Percentiles rank a stretch among this genome's conserved stretches.
Conservation (phyloP, 192 early-diverging fungal genomes). For the Backusella mclennaniae region DNA sequence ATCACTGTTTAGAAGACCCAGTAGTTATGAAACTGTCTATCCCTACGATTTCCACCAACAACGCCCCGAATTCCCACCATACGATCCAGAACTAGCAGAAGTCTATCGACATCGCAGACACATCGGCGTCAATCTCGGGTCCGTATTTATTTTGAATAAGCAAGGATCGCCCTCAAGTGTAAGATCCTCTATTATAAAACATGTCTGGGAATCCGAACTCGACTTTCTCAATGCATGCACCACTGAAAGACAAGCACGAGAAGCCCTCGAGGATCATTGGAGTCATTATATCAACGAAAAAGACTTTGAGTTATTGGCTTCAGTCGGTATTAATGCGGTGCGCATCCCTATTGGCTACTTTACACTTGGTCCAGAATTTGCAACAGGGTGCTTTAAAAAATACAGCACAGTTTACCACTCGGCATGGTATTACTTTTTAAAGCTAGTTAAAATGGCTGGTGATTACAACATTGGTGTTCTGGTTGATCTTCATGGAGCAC, state of each 20-base stretch:
- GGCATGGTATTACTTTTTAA: conserved; percentile 50
- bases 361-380: conserved; percentile 47
- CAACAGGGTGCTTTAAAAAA: conserved; percentile 37
- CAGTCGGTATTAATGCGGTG: conserved; percentile 57
- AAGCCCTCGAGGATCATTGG: conserved; percentile 53
- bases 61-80: conserved; percentile 17
- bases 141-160: conserved; percentile 23
- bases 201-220: conserved; percentile 17
- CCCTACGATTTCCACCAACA: not conserved
- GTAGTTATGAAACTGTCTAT: not conserved
- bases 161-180: conserved; percentile 3
- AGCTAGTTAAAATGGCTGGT: conserved; percentile 49
- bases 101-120: conserved; percentile 19
- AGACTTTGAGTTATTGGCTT: conserved; percentile 46
- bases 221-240: conserved; percentile 11
- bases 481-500: conserved; percentile 64
- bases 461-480: conserved; percentile 59
- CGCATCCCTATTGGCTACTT: conserved; percentile 70
- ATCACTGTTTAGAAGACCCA: not conserved
- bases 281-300: conserved; percentile 55
- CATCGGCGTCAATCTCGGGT: conserved; percentile 22
- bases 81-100: conserved; percentile 7
- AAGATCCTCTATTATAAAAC: not conserved
- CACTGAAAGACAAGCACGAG: conserved; percentile 32
- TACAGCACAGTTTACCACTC: conserved; percentile 45